Percentiles rank a stretch among this genome's conserved stretches.
These are phyloP conservation scores for Fusarium heterosporum DNA, from an alignment of 2,329 filamentous ascomycete species.

Conservation along the genomic window DNA sequence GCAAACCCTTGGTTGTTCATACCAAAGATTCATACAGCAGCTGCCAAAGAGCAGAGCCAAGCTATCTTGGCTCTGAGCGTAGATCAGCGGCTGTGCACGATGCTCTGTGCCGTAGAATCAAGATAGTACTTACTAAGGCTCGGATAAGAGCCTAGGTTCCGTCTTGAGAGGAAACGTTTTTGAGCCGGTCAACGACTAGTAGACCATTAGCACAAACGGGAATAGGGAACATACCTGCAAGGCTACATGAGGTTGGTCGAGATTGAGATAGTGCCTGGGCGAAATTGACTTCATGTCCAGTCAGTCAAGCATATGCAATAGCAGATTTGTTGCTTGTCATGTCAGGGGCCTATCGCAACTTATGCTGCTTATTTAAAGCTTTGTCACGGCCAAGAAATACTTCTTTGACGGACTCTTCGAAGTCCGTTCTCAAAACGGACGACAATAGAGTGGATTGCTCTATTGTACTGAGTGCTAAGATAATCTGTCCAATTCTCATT, in stretches of 20 bases:
- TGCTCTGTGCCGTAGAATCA: conserved; percentile 1
- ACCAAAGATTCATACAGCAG: not conserved
- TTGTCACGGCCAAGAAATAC: not conserved
- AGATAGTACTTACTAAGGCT: conserved; percentile 13
- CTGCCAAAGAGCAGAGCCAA: conserved; percentile 4
- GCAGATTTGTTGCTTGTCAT: not conserved
- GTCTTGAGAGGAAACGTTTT: conserved; percentile 1
- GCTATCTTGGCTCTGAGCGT: not conserved
- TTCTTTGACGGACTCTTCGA: not conserved
- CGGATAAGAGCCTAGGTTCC: conserved; percentile 13
- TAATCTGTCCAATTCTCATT: not conserved
- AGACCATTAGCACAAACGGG: not conserved
- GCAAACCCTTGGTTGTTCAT: not conserved
- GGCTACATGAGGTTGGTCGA: not conserved
- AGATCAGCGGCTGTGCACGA: conserved; percentile 4
- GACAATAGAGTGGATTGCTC: conserved; percentile 3
- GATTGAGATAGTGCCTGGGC: not conserved
- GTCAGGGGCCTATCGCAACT: not conserved
- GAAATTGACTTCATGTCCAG: not conserved
- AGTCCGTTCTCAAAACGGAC: not conserved
- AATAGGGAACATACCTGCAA: not conserved
- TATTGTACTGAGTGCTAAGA: conserved; percentile 21
- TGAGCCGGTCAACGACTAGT: not conserved
- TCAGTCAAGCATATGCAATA: not conserved
- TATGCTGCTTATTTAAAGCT: not conserved